Evolutionary conservation across 1,284 basidiomycete species (phyloP), one percentile per base, ranked within the genome.

Genomic region (Pterulicium gracile): DNA sequence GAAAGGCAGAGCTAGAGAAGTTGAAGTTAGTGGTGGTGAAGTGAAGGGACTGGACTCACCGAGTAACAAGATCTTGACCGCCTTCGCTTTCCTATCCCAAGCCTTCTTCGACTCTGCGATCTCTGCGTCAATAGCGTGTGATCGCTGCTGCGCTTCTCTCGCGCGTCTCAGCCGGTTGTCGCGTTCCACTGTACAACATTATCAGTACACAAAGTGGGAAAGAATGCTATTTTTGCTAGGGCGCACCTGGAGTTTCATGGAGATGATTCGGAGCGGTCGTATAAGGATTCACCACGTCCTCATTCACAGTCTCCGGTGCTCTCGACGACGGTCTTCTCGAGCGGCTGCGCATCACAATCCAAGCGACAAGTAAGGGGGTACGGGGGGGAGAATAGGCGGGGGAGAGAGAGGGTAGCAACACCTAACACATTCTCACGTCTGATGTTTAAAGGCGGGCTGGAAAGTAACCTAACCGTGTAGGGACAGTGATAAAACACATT

Each of bases 51-150:
- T 50, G 46, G 19, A 58, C 68, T 53, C 46, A 78, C 81, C 81
- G 39, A 84, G 64, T 3, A 85, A 61, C 46, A 84, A 64, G 23
- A 85, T 68, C 60, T 81, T 82, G 47, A 79, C 66, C 5, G 74
- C 73, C 56, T 69, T 74, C 52, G 68, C 75, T 54, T 73, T 69
- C 54, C 69, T 70, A 21, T 81, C 77, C 42, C 72, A 54, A 1
- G 58, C 56, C 54, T 72, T 75, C 57, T 71, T 75, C 0, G 67
- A 58, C 51, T 74, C 72, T 51, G 66, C 61, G 48, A 83, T 63
- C 18, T 62, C 61, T 44, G 73, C 70, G 58, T 84, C 81, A 35
- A 85, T 84, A 50, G 74, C 68, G 47, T 56, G 69, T 49, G 65
- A 70, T 50, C 70, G 61, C 46, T 62, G 62, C 43, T 63, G 54